These are phyloP conservation scores for Neostapfia colusana DNA, from an alignment of 176 grass and related monocot species.

Conservation along the genomic window DNA sequence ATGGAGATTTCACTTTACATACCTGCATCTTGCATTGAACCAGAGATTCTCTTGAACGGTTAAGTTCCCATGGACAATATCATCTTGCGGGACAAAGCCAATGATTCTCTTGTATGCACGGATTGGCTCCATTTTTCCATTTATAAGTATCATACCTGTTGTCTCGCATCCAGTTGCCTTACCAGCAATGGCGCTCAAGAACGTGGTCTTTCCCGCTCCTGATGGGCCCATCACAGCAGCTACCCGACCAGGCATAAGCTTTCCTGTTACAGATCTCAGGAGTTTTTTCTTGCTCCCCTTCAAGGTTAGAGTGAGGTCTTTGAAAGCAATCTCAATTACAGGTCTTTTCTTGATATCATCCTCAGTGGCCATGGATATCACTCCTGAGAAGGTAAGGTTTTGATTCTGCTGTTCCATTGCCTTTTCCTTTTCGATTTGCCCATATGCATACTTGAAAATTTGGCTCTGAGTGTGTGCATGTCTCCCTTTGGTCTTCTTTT, in stretches of 20 bases:
- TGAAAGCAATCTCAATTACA: conserved; percentile 78
- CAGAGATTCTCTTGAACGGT: conserved; percentile 94
- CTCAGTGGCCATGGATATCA: conserved; percentile 87
- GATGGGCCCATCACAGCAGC: conserved; percentile 96
- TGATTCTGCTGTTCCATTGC: conserved; percentile 67
- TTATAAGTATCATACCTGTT: conserved; percentile 69
- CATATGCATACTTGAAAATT: conserved; percentile 93
- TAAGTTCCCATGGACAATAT: conserved; percentile 94
- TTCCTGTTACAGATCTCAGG: conserved; percentile 70
- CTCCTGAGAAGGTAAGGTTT: conserved; percentile 79
- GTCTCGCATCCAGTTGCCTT: conserved; percentile 76
- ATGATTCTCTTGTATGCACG: conserved; percentile 95
- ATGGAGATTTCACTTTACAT: conserved; percentile 15
- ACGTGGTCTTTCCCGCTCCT: conserved; percentile 87
- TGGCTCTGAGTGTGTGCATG: conserved; percentile 83
- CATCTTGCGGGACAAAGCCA: conserved; percentile 93
- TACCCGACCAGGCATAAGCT: conserved; percentile 79
- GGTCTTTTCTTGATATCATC: conserved; percentile 61
- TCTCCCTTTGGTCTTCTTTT: conserved; percentile 68
- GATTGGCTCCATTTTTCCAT: conserved; percentile 70
- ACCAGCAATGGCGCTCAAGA: conserved; percentile 80
- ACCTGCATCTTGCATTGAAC: conserved; percentile 95
- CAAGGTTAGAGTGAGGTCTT: conserved; percentile 74
- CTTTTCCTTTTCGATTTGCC: conserved; percentile 92
- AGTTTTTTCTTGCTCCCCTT: conserved; percentile 90